A percentile compares a stretch with the other conserved stretches of the same genome.
These are phyloP conservation scores for Pseudopyricularia javanii DNA, from an alignment of 2,329 filamentous ascomycete genomes.

Conservation along the genomic window DNA sequence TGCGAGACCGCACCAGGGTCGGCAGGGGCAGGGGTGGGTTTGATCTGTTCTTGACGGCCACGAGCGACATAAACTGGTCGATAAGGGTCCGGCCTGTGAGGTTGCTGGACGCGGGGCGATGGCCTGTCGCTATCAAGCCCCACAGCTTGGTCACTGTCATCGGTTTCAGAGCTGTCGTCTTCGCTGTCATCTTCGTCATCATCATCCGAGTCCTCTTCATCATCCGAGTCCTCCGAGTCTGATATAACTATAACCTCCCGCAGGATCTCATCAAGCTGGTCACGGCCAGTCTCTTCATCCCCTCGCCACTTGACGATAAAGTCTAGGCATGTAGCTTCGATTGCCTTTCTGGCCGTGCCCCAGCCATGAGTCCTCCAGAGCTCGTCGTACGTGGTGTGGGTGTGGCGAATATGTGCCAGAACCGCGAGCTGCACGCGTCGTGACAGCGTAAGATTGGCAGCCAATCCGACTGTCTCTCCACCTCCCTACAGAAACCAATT, in stretches of 20 bases:
- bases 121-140: not conserved
- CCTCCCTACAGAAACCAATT: not conserved
- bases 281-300: constrained; percentile 55
- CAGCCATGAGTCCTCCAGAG: constrained; percentile 46
- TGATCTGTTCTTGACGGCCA: not conserved
- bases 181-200: constrained; percentile 18
- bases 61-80: not conserved
- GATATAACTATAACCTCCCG: constrained; percentile 55
- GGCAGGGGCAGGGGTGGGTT: not conserved
- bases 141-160: not conserved
- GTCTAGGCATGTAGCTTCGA: constrained; percentile 49
- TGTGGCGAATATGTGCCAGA: constrained; percentile 54
- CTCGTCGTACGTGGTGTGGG: constrained; percentile 53
- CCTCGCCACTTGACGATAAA: constrained; percentile 61
- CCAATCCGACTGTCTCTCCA: constrained; percentile 44
- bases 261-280: constrained; percentile 55
- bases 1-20: not conserved
- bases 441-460: constrained; percentile 40
- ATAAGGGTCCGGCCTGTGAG: not conserved
- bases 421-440: constrained; percentile 53
- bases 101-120: not conserved
- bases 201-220: constrained; percentile 23
- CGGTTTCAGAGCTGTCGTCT: not conserved
- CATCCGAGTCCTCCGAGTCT: constrained; percentile 39
- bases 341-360: constrained; percentile 46